These are phyloP conservation scores for Trichosporon ovoides DNA, from an alignment of 1,284 basidiomycete species.

Conservation along the genomic window DNA sequence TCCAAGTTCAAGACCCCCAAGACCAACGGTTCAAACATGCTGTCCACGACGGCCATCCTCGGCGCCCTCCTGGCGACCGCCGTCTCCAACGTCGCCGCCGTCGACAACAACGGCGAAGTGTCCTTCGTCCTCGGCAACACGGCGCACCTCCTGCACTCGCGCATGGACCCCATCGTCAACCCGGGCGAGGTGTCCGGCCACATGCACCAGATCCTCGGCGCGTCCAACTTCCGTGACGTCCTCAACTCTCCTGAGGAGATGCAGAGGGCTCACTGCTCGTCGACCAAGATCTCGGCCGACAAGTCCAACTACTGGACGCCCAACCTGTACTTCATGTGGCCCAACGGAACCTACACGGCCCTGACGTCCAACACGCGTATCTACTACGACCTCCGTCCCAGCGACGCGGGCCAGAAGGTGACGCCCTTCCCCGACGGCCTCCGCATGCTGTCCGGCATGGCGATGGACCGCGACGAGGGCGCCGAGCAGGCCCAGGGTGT, in stretches of 20 bases:
- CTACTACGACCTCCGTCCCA: conserved; percentile 38
- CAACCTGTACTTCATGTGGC: conserved; percentile 49
- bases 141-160: neutral
- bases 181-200: conserved; percentile 42
- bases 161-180: conserved; percentile 45
- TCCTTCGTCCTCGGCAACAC: conserved; percentile 5
- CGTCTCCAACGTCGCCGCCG: neutral
- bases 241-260: conserved; percentile 22
- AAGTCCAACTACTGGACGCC: conserved; percentile 52
- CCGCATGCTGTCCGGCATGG: conserved; percentile 50
- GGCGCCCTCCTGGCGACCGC: neutral
- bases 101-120: neutral
- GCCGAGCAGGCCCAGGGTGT: conserved; percentile 12
- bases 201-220: conserved; percentile 46
- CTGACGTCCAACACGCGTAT: conserved; percentile 24
- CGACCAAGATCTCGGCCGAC: conserved; percentile 43
- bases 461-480: conserved; percentile 15
- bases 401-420: conserved; percentile 13
- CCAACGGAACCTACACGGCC: conserved; percentile 28
- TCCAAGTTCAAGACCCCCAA: neutral
- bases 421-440: conserved; percentile 49
- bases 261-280: conserved; percentile 29
- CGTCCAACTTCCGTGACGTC: conserved; percentile 14
- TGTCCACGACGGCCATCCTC: neutral
- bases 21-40: neutral